These are phyloP conservation scores for Noccaea caerulescens DNA, from an alignment of 345 rosid species.

Conservation along the genomic window DNA sequence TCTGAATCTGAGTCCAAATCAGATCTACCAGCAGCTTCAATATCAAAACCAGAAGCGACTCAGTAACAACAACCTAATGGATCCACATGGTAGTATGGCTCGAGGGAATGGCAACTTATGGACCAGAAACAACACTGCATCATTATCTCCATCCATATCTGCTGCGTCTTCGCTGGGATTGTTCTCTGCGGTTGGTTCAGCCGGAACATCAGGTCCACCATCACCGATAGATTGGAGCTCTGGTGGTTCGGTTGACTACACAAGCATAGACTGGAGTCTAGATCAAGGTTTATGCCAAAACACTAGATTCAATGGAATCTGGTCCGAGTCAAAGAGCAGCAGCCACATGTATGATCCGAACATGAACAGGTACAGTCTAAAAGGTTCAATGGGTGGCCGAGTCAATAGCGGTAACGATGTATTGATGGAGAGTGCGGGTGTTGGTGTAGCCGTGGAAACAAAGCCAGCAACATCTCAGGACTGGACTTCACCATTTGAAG, in stretches of 20 bases:
- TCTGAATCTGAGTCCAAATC: constrained; percentile 47
- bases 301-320: constrained; percentile 50
- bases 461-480: constrained; percentile 57
- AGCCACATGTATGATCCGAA: constrained; percentile 47
- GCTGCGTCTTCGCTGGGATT: constrained; percentile 85
- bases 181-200: constrained; percentile 68
- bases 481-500: constrained; percentile 94
- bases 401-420: constrained; percentile 46
- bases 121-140: constrained; percentile 51
- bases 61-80: constrained; percentile 44
- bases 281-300: constrained; percentile 53
- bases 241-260: constrained; percentile 66
- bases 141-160: constrained; percentile 58
- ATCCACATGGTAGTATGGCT: constrained; percentile 49
- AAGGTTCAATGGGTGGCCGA: constrained; percentile 50
- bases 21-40: constrained; percentile 61
- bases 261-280: constrained; percentile 82
- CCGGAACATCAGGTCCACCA: constrained; percentile 59
- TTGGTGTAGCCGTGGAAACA: constrained; percentile 46
- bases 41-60: constrained; percentile 63
- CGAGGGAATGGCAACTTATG: constrained; percentile 59
- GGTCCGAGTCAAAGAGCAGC: constrained; percentile 48
- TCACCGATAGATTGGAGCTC: constrained; percentile 80
- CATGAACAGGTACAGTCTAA: constrained; percentile 46
- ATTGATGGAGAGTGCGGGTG: constrained; percentile 48